Conservation (phyloP, 208 protist species). For the Leishmania lainsoni region DNA sequence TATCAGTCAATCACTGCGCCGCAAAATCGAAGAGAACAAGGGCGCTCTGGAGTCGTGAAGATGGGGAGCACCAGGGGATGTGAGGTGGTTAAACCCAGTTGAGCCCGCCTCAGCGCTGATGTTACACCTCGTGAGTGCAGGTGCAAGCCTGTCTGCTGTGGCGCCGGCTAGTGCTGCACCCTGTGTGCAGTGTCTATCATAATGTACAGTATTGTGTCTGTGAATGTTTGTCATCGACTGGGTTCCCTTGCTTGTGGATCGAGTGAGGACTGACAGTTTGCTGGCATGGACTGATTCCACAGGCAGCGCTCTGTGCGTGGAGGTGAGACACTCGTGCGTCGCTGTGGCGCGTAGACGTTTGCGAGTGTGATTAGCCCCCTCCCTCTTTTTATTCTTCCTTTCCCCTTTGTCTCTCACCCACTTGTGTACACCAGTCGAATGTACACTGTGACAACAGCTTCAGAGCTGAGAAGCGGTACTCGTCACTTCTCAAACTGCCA, state of each 20-base stretch:
- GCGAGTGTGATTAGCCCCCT: neutral
- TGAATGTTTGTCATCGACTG: neutral
- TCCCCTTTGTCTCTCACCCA: neutral
- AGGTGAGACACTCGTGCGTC: neutral
- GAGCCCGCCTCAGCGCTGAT: neutral
- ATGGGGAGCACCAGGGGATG: neutral
- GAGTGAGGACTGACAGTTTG: neutral
- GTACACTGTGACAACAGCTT: neutral
- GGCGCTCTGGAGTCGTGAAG: neutral
- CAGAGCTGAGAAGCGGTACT: neutral
- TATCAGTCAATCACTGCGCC: constrained; percentile 35
- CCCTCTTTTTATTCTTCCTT: neutral
- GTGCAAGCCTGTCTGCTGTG: no score
- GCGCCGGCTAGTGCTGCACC: neutral
- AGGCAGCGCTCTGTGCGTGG: neutral
- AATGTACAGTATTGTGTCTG: neutral
- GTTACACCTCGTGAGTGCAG: neutral
- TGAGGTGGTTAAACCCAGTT: neutral
- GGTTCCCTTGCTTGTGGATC: neutral
- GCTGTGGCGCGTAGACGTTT: neutral
- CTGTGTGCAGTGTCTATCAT: neutral
- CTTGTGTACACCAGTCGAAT: neutral
- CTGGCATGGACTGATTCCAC: neutral
- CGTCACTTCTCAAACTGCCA: neutral
- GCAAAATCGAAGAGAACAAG: constrained; percentile 47